These are phyloP conservation scores for Diplocarpon mali DNA, from an alignment of 2,329 filamentous ascomycete species.

Conservation along the genomic window DNA sequence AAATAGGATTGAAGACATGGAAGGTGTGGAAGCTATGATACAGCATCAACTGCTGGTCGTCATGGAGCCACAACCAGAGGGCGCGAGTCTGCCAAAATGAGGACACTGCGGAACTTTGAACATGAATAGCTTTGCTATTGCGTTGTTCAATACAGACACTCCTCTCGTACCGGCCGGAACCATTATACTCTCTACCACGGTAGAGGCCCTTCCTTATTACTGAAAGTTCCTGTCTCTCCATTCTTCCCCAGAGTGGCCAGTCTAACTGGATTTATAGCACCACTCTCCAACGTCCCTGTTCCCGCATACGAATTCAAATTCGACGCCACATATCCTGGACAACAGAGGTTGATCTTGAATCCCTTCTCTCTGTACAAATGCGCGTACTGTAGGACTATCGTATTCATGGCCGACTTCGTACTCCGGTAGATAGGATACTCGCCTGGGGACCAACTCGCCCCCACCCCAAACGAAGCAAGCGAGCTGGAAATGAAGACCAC, in stretches of 20 bases:
- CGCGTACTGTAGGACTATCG: slow-evolving; percentile 14
- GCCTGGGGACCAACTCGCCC: slow-evolving; percentile 9
- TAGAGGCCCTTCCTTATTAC: slow-evolving; percentile 8
- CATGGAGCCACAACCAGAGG: neutral
- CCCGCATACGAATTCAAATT: slow-evolving; percentile 10
- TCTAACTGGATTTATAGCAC: slow-evolving; percentile 10
- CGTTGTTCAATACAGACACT: no score
- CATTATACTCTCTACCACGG: slow-evolving; percentile 7
- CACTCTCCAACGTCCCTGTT: slow-evolving; percentile 4
- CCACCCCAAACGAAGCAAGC: slow-evolving; percentile 12
- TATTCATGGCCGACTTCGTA: slow-evolving; percentile 17
- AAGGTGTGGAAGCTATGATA: slow-evolving; percentile 24
- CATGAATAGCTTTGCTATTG: no score
- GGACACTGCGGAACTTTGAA: no score
- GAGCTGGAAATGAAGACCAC: slow-evolving; percentile 16
- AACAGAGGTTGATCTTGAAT: slow-evolving; percentile 13
- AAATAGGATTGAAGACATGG: slow-evolving; percentile 33
- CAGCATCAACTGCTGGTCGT: neutral
- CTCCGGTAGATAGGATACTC: slow-evolving; percentile 9
- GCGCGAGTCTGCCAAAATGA: no score
- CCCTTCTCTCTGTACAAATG: slow-evolving; percentile 8
- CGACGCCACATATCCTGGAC: slow-evolving; percentile 14
- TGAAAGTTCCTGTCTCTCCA: slow-evolving; percentile 20
- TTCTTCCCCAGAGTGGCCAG: slow-evolving; percentile 13
- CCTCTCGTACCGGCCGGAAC: no score